Conservation (phyloP, 805 yeast species). For the Torulaspora franciscae region DNA sequence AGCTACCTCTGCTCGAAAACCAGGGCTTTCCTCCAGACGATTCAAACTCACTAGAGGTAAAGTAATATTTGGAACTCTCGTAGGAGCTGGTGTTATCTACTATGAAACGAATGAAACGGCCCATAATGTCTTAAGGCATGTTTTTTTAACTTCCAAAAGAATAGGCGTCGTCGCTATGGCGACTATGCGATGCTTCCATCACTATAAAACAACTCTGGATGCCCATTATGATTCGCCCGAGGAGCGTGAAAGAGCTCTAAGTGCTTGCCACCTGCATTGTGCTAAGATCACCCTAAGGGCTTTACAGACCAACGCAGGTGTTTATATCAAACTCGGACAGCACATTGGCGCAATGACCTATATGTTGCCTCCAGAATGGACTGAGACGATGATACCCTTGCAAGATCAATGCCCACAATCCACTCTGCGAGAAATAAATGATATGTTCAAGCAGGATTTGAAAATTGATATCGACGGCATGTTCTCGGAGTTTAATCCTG, state of each 20-base stretch:
- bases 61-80: constrained; percentile 8
- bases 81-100: constrained; percentile 18
- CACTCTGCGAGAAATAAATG: constrained; percentile 59
- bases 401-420: constrained; percentile 89
- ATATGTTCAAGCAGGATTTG: constrained; percentile 64
- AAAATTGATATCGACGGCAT: constrained; percentile 55
- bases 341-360: constrained; percentile 91
- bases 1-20: constrained; percentile 1
- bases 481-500: constrained; percentile 60
- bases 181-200: constrained; percentile 63
- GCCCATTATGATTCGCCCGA: constrained; percentile 41
- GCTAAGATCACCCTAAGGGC: constrained; percentile 78
- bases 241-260: constrained; percentile 48
- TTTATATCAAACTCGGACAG: constrained; percentile 92
- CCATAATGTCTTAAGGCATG: constrained; percentile 24
- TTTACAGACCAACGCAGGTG: constrained; percentile 81
- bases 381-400: constrained; percentile 84
- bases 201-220: constrained; percentile 57
- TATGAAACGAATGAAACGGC: constrained; percentile 29
- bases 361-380: constrained; percentile 90
- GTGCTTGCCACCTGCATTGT: constrained; percentile 65
- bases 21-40: background rate
- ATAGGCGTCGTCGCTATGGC: constrained; percentile 63
- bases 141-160: constrained; percentile 42
- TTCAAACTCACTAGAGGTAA: constrained; percentile 9